Evolutionary conservation across 2,329 filamentous ascomycete species (phyloP).

Genomic region (Fusarium decemcellulare): DNA sequence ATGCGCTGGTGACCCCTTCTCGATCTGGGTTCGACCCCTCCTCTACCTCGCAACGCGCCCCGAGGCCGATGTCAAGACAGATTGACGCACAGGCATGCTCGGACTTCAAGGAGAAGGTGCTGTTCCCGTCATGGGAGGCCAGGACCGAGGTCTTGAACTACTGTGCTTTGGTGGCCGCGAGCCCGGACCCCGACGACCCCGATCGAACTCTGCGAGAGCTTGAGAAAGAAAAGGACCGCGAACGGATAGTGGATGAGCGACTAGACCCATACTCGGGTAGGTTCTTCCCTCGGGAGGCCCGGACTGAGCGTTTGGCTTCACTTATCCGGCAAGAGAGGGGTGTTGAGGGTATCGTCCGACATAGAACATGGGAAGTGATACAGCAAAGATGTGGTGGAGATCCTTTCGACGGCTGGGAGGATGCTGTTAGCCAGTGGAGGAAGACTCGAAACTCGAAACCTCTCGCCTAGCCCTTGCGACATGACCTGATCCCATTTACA

Average conservation of each 20-base stretch:
- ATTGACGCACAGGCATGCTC: conserved; percentile 76
- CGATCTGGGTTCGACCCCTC: conserved; percentile 81
- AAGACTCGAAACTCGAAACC: conserved; percentile 46
- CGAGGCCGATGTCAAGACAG: conserved; percentile 63
- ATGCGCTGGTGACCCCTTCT: conserved; percentile 86
- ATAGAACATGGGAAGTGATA: conserved; percentile 85
- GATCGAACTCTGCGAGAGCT: conserved; percentile 78
- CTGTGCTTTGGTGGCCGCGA: conserved; percentile 89
- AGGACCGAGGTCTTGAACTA: conserved; percentile 89
- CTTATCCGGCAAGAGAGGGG: conserved; percentile 81
- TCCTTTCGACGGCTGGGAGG: conserved; percentile 72
- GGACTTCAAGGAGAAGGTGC: conserved; percentile 79
- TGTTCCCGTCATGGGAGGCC: conserved; percentile 91
- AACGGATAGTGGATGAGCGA: conserved; percentile 86
- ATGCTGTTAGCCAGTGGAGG: conserved; percentile 75
- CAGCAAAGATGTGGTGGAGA: conserved; percentile 80
- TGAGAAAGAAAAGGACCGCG: conserved; percentile 78
- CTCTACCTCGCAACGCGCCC: conserved; percentile 77
- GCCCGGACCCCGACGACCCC: conserved; percentile 89
- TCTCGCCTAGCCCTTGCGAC: conserved; percentile 9
- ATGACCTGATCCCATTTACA: background rate
- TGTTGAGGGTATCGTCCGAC: conserved; percentile 84
- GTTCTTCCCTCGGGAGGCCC: conserved; percentile 83
- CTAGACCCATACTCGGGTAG: conserved; percentile 92
- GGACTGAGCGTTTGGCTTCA: conserved; percentile 84